phyloP scores from a whole-genome alignment of 2,329 filamentous ascomycete genomes.

The Ophiocordyceps camponoti-rufipedis region DNA sequence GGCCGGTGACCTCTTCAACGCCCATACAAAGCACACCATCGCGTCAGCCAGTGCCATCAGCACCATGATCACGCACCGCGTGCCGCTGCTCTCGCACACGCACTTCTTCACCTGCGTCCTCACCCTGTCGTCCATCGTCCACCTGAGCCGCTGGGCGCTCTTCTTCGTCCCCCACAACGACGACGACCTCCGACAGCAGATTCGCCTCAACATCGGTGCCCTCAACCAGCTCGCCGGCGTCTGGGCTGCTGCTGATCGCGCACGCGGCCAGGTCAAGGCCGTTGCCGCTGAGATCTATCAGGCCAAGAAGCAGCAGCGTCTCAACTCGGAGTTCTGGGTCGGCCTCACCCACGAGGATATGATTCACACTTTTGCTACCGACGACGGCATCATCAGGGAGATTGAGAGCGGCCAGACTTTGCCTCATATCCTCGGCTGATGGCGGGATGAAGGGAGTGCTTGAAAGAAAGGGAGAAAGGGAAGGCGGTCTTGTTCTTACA shows the following conservation, averaged over 20 bases:
- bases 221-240: constrained; percentile 49
- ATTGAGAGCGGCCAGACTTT: constrained; percentile 22
- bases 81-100: constrained; percentile 53
- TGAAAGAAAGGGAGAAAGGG: background rate
- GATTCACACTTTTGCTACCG: constrained; percentile 33
- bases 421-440: constrained; percentile 6
- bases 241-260: constrained; percentile 55
- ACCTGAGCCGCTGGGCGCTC: constrained; percentile 60
- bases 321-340: constrained; percentile 34
- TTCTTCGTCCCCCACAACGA: constrained; percentile 42
- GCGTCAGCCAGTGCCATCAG: constrained; percentile 63
- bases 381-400: constrained; percentile 40
- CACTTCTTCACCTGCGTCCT: constrained; percentile 74
- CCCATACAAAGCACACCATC: constrained; percentile 65
- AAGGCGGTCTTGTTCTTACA: background rate
- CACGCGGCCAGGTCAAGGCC: constrained; percentile 54
- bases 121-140: constrained; percentile 62
- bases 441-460: background rate
- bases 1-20: constrained; percentile 34
- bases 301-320: constrained; percentile 36
- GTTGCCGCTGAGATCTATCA: constrained; percentile 63
- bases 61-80: constrained; percentile 54
- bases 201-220: constrained; percentile 62
- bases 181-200: constrained; percentile 52
- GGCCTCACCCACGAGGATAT: constrained; percentile 36